Evolutionary conservation across 1,139 yeast species (phyloP).

Genomic region (Debaryomyces psychrophilus): DNA sequence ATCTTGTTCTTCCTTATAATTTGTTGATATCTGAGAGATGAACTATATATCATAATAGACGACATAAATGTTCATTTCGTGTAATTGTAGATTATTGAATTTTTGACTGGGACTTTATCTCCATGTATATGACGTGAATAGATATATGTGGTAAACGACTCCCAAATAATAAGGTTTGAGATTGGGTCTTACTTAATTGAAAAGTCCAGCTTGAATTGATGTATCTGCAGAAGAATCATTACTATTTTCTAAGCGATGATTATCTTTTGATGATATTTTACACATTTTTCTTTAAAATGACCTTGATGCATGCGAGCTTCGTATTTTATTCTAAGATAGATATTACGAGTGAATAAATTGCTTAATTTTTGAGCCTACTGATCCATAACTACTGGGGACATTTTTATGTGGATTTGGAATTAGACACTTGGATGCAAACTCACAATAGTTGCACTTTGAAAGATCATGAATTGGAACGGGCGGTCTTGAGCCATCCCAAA

Average conservation of each 20-base stretch:
- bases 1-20: no score
- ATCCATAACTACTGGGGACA: conserved; percentile 2
- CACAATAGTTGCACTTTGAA: conserved; percentile 56
- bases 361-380: conserved; percentile 9
- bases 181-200: conserved; percentile 6
- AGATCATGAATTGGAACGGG: conserved; percentile 45
- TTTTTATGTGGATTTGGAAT: conserved; percentile 29
- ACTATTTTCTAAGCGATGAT: conserved; percentile 27
- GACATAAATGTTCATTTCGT: not conserved
- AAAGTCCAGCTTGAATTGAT: conserved; percentile 16
- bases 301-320: not conserved
- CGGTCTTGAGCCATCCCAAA: conserved; percentile 58
- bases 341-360: conserved; percentile 7
- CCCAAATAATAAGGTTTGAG: conserved; percentile 33
- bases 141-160: conserved; percentile 53
- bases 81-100: conserved; percentile 5
- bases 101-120: conserved; percentile 42
- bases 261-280: conserved; percentile 47
- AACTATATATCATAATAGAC: conserved; percentile 3
- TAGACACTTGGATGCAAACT: conserved; percentile 41
- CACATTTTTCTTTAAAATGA: conserved; percentile 20
- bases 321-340: not conserved
- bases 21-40: no score
- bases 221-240: conserved; percentile 48
- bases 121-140: conserved; percentile 44